A percentile compares a stretch with the other conserved stretches of the same genome.
These are phyloP conservation scores for Coemansia sp. DNA, from an alignment of 192 early-diverging fungal genomes.

Conservation along the genomic window DNA sequence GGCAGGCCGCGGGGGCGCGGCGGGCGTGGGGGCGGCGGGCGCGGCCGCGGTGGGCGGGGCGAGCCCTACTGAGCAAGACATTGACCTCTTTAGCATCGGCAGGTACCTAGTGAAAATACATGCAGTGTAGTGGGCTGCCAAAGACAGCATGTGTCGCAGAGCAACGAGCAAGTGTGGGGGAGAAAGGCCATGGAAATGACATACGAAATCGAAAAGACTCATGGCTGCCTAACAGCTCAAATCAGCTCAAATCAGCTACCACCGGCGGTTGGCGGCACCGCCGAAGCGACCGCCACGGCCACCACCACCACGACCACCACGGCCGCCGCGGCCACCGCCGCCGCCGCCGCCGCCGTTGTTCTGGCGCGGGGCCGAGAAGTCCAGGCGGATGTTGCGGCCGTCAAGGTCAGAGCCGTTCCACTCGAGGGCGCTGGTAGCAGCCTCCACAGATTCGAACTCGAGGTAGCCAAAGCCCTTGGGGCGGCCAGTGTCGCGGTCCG, in stretches of 20 bases:
- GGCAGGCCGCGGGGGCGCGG: conserved; percentile 22
- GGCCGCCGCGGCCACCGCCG: conserved; percentile 51
- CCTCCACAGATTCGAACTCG: conserved; percentile 87
- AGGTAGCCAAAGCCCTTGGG: conserved; percentile 96
- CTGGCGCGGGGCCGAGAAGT: conserved; percentile 61
- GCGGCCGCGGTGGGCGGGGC: conserved; percentile 25
- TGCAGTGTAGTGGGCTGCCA: too few species aligned
- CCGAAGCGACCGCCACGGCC: conserved; percentile 33
- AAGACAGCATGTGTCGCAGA: too few species aligned
- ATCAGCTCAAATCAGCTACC: too few species aligned
- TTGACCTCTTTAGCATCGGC: too few species aligned
- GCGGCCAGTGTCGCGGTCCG: conserved; percentile 71
- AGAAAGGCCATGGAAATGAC: too few species aligned
- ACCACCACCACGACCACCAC: conserved; percentile 41
- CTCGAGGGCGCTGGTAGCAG: conserved; percentile 88
- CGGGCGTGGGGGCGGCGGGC: conserved; percentile 13
- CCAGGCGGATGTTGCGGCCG: conserved; percentile 79
- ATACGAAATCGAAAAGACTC: too few species aligned
- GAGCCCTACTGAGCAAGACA: too few species aligned
- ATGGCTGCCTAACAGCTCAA: too few species aligned
- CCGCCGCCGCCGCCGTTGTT: conserved; percentile 38
- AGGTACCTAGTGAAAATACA: too few species aligned
- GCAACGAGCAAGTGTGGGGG: too few species aligned
- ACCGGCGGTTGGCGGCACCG: too few species aligned
- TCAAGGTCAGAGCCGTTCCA: conserved; percentile 72